Evolutionary conservation across 225 moss, liverwort and hornwort genomes (phyloP).

Genomic region (Ulota crispa): DNA sequence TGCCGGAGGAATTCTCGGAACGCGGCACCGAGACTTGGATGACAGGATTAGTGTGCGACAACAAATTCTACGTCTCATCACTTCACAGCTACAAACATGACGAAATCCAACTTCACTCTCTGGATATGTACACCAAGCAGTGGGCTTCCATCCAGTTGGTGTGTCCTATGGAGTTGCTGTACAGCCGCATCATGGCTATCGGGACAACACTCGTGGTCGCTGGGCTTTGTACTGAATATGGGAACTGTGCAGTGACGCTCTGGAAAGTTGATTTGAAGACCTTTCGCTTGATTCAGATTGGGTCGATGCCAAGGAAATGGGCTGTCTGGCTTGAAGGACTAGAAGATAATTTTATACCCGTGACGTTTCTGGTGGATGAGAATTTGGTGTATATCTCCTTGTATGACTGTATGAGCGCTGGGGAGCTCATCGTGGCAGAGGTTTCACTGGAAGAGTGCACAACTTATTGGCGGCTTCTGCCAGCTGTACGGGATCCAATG

Average conservation of each 20-base stretch:
- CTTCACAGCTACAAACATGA: conserved; percentile 14
- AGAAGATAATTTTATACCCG: too few relatives aligned
- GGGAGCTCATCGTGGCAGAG: conserved; percentile 40
- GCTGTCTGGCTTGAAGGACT: not conserved
- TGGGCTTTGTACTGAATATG: conserved; percentile 27
- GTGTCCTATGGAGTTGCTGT: conserved; percentile 27
- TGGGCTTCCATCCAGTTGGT: conserved; percentile 38
- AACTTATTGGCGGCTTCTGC: conserved; percentile 29
- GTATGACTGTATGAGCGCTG: not conserved
- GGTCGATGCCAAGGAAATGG: conserved; percentile 35
- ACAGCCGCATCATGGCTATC: conserved; percentile 34
- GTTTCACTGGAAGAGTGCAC: conserved; percentile 39
- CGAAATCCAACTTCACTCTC: conserved; percentile 12
- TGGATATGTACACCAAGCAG: conserved; percentile 29
- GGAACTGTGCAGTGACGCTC: conserved; percentile 24
- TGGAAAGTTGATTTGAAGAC: conserved; percentile 36
- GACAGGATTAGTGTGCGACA: conserved; percentile 36
- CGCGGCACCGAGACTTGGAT: conserved; percentile 40
- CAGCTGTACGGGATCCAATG: too few relatives aligned
- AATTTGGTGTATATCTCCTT: conserved; percentile 39
- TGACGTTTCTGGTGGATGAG: conserved; percentile 40
- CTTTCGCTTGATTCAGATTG: conserved; percentile 31
- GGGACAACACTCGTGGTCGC: conserved; percentile 41
- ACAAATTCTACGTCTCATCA: conserved; percentile 44
- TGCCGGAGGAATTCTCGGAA: conserved; percentile 35